Evolutionary conservation across 225 moss, liverwort and hornwort genomes (phyloP), one percentile per base, ranked within the genome.

Genomic region (Marchantia polymorpha): DNA sequence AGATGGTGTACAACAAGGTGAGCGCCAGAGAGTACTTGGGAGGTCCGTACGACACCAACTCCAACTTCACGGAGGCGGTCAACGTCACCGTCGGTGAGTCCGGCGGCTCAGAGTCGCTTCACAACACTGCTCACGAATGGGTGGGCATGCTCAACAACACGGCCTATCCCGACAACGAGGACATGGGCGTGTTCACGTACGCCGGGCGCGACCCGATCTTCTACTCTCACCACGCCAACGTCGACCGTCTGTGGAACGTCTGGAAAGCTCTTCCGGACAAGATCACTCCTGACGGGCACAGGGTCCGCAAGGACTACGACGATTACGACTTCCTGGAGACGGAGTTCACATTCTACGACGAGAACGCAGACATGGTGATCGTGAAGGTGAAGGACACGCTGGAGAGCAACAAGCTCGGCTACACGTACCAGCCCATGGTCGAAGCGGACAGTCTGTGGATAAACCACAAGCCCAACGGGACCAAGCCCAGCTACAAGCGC

Each of bases 1-100:
- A 80, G 50, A 80, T 84, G 2, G 25, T 87, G 0, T 83, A 85
- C 11, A 87, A 76, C 61, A 84, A 81, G 4, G 80, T 82, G 2
- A 69, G 78, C 17, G 79, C 83, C n/a, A 82, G 82, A 48, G 80
- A 80, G 5, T 86, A 86, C 81, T 14, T 86, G 51, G 86, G 86
- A 7, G 52, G 84, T 15, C 78, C 82, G 1, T 48, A 80, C 22
- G 59, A 76, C 3, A 82, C 84, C 17, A 39, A 5, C 39, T 39
- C 39, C 39, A 39, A 39, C 39, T 39, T 39, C 39, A 39, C 39
- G 39, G 39, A 39, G 56, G 56, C 3, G 56, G 56, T 7, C 56
- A 58, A 39, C 39, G 5, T 2, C 2, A 39, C 3, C 56, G 56
- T 20, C 15, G 56, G 56, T 58, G 56, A 58, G 56, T 58, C 56